Base-by-base conservation (phyloP, 164 flowering plant genomes). In the Macadamia tetraphylla region DNA sequence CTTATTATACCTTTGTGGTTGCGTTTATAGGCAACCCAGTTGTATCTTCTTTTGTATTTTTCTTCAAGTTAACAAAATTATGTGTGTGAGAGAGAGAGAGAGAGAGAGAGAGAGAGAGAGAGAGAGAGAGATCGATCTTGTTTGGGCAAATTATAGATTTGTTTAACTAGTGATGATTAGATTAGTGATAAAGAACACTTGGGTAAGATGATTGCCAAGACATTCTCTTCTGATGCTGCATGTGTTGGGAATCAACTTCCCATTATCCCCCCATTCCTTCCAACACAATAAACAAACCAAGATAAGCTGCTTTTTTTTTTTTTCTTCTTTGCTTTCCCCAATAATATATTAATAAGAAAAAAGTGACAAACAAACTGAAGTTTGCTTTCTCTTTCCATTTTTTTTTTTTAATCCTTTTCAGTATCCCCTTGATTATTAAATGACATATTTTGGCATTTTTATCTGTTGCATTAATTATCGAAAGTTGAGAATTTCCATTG, bases 161-260 rank as follows among this genome's bases (percentile, higher is more conserved):
- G 56, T 73, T 73, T 62, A 74, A 64, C 23, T 8, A 60, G 53
- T 71, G 63, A 76, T 75, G 79, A 77, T 82, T 75, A 78, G 84
- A 81, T 79, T 74, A 77, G 84, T 81, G 82, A 79, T 79, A 74
- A 68, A 69, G 66, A 76, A 79, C 74, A 68, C 68, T 76, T 74
- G 83, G 81, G 80, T 56, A 78, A 64, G 80, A 82, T 82, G 84
- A 81, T 85, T 82, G 74, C 83, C 43, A 77, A 64, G 73, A 80
- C 81, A 82, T 77, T 80, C 83, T 63, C 77, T 77, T 76, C 58
- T 66, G 78, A 77, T 68, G 83, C 77, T 79, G 83, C 85, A 81
- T 82, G 86, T 78, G 84, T 79, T 70, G 73, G 76, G 85, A 79
- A 78, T 81, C 86, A 70, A 17, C 29, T 69, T 71, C 71, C 78